Evolutionary conservation across 345 rosid species (phyloP).

Genomic region (Cardamine resedifolia): DNA sequence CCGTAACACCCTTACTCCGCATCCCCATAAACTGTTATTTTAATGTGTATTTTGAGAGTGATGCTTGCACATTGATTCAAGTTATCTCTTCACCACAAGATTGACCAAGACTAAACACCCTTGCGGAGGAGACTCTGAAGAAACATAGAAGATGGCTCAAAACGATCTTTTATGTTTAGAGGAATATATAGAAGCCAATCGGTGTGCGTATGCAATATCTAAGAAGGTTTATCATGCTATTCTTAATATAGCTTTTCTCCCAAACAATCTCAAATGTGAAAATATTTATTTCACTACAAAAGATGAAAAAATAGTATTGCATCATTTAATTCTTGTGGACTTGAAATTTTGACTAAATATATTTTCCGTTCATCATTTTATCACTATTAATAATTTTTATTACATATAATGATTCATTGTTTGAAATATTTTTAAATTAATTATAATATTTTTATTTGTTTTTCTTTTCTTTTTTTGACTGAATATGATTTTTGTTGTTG

Average conservation of each 20-base stretch:
- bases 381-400: not conserved
- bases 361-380: not conserved
- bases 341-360: no score
- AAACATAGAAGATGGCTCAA: no score
- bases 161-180: no score
- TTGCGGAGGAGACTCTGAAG: no score
- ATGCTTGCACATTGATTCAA: not conserved
- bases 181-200: no score
- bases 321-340: not conserved
- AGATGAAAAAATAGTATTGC: not conserved
- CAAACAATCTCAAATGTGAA: not conserved
- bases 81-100: no score
- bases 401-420: not conserved
- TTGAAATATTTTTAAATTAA: not conserved
- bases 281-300: not conserved
- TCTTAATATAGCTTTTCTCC: no score
- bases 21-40: not conserved
- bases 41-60: not conserved
- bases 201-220: no score
- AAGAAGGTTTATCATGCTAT: no score
- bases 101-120: no score
- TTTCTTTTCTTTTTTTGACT: not conserved
- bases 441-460: not conserved
- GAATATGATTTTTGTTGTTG: no score
- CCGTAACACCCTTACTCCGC: not conserved